Evolutionary conservation across 2,329 filamentous ascomycete species (phyloP).

Genomic region (Alternaria metachromatica): DNA sequence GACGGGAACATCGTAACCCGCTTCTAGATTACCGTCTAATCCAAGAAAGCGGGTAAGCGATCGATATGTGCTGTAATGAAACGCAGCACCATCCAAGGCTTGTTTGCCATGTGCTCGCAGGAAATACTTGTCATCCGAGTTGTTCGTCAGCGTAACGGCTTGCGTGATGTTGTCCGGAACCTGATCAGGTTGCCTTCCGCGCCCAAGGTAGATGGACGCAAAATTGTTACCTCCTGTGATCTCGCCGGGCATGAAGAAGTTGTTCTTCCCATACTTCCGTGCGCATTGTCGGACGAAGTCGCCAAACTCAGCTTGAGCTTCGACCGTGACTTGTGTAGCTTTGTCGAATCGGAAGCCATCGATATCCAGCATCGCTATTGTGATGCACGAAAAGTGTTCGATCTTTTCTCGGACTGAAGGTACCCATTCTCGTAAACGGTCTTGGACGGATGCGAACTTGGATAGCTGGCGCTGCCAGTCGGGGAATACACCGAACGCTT

Average conservation of each 20-base stretch:
- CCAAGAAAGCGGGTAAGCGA: conserved; percentile 67
- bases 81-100: conserved; percentile 66
- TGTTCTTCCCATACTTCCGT: conserved; percentile 62
- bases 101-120: neutral
- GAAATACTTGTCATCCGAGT: neutral
- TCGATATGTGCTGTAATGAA: conserved; percentile 70
- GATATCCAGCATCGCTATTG: conserved; percentile 68
- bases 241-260: conserved; percentile 70
- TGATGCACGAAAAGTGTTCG: conserved; percentile 68
- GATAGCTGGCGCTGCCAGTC: conserved; percentile 63
- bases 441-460: conserved; percentile 72
- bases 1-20: conserved; percentile 25
- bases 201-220: conserved; percentile 50
- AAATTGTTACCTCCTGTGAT: conserved; percentile 68
- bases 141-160: neutral
- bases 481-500: neutral
- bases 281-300: conserved; percentile 65
- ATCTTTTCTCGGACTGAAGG: conserved; percentile 64
- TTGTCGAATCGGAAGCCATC: conserved; percentile 73
- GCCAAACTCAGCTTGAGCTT: conserved; percentile 66
- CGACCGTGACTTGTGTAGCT: conserved; percentile 68
- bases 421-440: conserved; percentile 69
- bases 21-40: conserved; percentile 56
- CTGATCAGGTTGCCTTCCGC: neutral
- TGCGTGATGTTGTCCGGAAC: neutral